Conservation (phyloP, 1,139 yeast genomes). For the Groenewaldozyma sp. region DNA sequence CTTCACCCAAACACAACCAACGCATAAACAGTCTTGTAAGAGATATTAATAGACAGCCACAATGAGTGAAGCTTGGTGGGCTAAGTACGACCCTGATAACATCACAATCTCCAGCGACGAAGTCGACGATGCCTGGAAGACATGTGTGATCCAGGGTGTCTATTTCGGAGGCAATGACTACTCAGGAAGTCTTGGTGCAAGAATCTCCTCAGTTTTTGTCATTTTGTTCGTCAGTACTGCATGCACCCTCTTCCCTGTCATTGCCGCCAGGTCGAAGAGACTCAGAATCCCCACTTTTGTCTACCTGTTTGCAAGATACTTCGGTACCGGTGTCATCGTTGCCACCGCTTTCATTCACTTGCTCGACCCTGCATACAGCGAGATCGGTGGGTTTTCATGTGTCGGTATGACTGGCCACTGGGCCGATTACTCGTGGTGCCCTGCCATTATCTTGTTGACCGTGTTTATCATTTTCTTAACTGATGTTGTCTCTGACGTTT, state of each 20-base stretch:
- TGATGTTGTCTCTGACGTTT: slow-evolving; percentile 23
- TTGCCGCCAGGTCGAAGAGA: slow-evolving; percentile 23
- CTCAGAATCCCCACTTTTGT: slow-evolving; percentile 47
- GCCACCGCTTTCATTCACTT: slow-evolving; percentile 86
- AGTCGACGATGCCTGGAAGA: slow-evolving; percentile 32
- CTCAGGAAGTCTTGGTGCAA: slow-evolving; percentile 47
- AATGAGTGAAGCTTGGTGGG: slow-evolving; percentile 4
- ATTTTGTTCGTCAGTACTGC: slow-evolving; percentile 48
- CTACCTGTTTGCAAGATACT: slow-evolving; percentile 52
- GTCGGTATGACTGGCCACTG: slow-evolving; percentile 39
- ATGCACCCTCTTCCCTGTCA: slow-evolving; percentile 37
- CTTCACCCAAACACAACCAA: too few relatives aligned
- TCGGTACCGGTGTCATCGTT: slow-evolving; percentile 87
- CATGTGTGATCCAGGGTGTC: slow-evolving; percentile 33
- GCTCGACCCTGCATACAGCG: slow-evolving; percentile 63
- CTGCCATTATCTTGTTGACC: slow-evolving; percentile 33
- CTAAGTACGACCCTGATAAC: slow-evolving; percentile 19
- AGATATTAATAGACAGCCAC: too few relatives aligned
- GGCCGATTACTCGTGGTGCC: slow-evolving; percentile 26
- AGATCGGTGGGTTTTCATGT: slow-evolving; percentile 41
- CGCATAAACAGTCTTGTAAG: too few relatives aligned
- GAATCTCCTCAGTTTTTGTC: slow-evolving; percentile 67
- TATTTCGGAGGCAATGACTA: slow-evolving; percentile 32
- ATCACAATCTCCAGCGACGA: slow-evolving; percentile 23
- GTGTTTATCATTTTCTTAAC: slow-evolving; percentile 29